Evolutionary conservation across 148 eudicot genomes (phyloP).

Genomic region (Simmondsia chinensis): DNA sequence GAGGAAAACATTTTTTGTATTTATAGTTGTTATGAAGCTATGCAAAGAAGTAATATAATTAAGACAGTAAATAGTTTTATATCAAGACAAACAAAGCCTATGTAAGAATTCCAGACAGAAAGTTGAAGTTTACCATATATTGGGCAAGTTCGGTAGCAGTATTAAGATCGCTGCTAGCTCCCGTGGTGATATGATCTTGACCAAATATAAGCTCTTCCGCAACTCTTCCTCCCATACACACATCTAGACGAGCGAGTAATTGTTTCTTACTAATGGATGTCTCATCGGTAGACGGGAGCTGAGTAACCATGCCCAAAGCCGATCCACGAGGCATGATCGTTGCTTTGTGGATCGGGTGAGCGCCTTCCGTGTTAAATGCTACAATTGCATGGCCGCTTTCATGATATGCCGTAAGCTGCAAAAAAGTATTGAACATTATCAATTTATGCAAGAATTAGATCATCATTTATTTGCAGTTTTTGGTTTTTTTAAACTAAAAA

Average conservation of each 20-base stretch:
- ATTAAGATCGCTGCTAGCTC: constrained; percentile 88
- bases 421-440: no score
- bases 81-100: no score
- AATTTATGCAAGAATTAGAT: no score
- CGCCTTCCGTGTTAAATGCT: constrained; percentile 84
- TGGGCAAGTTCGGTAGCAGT: constrained; percentile 93
- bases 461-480: no score
- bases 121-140: constrained; percentile 99
- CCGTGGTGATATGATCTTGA: constrained; percentile 80
- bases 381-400: constrained; percentile 99
- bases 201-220: constrained; percentile 99
- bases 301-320: constrained; percentile 97
- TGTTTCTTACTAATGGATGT: constrained; percentile 87
- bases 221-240: constrained; percentile 98
- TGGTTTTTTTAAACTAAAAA: no score
- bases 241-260: constrained; percentile 94
- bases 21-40: no score
- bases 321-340: constrained; percentile 97
- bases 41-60: no score
- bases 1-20: no score
- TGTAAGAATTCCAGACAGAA: no score
- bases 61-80: no score
- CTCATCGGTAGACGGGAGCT: constrained; percentile 89
- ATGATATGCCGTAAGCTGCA: constrained; percentile 94
- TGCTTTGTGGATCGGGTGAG: constrained; percentile 97